Percentiles rank a stretch among this genome's conserved stretches.
Evolutionary conservation across 2,329 filamentous ascomycete genomes (phyloP).

Genomic region (Aphanocladium album): DNA sequence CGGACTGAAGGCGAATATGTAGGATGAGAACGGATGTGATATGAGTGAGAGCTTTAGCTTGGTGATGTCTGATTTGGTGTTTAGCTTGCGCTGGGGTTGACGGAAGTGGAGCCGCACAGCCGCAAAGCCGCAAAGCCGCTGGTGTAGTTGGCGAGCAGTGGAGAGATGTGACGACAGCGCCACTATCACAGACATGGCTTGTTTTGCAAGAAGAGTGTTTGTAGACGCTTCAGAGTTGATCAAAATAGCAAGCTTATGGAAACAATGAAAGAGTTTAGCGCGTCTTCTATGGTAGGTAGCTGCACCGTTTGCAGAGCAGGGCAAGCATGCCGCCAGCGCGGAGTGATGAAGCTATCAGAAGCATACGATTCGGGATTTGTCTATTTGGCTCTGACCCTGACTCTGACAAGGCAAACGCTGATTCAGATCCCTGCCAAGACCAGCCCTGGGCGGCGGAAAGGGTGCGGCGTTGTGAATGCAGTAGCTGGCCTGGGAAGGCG

Average conservation of each 20-base stretch:
- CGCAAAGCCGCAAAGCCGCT: too few relatives aligned
- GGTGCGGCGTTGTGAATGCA: too few relatives aligned
- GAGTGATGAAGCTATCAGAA: neutral
- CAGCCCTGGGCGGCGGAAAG: neutral
- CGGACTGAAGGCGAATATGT: neutral
- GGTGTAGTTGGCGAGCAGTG: neutral
- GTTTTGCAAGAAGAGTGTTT: too few relatives aligned
- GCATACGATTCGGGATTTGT: neutral
- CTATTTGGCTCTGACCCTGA: neutral
- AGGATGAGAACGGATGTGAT: neutral
- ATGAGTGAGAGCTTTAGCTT: neutral
- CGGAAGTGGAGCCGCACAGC: neutral
- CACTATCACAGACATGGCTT: neutral
- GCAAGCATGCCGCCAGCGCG: neutral
- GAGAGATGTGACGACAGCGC: neutral
- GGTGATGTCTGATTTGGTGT: neutral
- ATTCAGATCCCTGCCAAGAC: neutral
- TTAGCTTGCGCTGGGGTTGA: neutral
- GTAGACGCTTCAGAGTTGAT: too few relatives aligned
- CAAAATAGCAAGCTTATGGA: too few relatives aligned
- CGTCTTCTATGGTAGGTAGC: too few relatives aligned
- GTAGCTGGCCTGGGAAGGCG: constrained; percentile 1
- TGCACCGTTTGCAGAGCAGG: neutral
- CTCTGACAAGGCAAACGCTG: neutral
- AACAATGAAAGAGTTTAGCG: too few relatives aligned